Evolutionary conservation across 192 early-diverging fungal species (phyloP).

Genomic region (Coemansia aciculifera): DNA sequence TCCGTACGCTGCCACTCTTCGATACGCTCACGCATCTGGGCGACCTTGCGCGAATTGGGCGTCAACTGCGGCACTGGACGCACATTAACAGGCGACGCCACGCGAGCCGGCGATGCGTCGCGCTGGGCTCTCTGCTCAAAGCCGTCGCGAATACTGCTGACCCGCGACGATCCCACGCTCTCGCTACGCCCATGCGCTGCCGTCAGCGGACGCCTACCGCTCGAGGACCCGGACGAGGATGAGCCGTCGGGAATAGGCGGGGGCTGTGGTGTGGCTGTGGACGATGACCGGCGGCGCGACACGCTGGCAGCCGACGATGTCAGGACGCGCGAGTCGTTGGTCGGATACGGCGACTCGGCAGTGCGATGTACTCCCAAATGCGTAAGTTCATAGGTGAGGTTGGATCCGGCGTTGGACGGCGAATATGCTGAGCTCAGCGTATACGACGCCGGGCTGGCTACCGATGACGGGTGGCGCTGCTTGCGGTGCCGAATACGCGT

Average conservation of each 20-base stretch:
- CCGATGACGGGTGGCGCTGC: conserved; percentile 31
- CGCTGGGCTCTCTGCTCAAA: conserved; percentile 35
- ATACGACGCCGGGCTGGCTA: conserved; percentile 36
- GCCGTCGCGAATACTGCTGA: conserved; percentile 51
- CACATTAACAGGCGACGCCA: neutral
- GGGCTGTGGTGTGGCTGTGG: conserved; percentile 15
- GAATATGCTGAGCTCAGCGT: conserved; percentile 50
- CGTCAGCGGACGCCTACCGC: conserved; percentile 7
- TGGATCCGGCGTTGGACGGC: conserved; percentile 50
- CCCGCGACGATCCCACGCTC: conserved; percentile 44
- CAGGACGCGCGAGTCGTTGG: conserved; percentile 20
- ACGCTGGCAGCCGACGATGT: conserved; percentile 3
- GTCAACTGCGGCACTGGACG: conserved; percentile 14
- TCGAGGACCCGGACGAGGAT: conserved; percentile 6
- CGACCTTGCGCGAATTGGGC: conserved; percentile 41
- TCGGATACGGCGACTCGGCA: conserved; percentile 36
- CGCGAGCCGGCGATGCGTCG: conserved; percentile 11
- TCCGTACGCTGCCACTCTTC: conserved; percentile 51
- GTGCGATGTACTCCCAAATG: conserved; percentile 48
- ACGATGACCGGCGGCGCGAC: conserved; percentile 24
- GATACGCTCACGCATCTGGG: conserved; percentile 47
- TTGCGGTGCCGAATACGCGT: conserved; percentile 50
- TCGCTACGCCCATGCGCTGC: conserved; percentile 36
- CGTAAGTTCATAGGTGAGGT: conserved; percentile 48
- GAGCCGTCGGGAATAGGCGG: neutral